These are phyloP conservation scores for Russula earlei DNA, from an alignment of 768 basidiomycete genomes.

Conservation along the genomic window DNA sequence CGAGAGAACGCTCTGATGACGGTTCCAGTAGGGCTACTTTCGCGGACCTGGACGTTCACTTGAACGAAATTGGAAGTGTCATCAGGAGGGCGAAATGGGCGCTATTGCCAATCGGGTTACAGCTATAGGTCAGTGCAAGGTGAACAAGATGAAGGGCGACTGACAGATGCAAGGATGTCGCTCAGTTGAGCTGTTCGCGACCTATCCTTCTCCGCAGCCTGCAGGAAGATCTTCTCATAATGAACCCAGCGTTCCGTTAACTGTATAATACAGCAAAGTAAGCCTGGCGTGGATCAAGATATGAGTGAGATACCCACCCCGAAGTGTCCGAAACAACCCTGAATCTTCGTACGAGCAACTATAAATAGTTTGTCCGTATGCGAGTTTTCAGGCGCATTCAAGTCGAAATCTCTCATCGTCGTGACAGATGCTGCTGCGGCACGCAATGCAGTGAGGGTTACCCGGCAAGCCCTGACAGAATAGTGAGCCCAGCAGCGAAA, in stretches of 20 bases:
- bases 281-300: background rate
- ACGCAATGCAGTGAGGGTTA: conserved; percentile 3
- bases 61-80: background rate
- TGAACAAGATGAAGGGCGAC: background rate
- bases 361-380: background rate
- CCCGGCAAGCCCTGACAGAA: conserved; percentile 1
- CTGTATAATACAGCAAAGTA: background rate
- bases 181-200: conserved; percentile 3
- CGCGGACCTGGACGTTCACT: conserved; percentile 7
- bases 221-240: conserved; percentile 11
- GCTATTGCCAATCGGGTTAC: background rate
- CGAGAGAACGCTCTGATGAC: conserved; percentile 1
- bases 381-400: conserved; percentile 9
- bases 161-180: conserved; percentile 10
- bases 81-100: conserved; percentile 1
- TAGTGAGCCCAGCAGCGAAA: background rate
- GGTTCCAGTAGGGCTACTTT: background rate
- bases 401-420: background rate
- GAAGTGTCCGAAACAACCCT: conserved; percentile 8
- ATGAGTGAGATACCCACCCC: background rate
- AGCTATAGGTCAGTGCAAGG: background rate
- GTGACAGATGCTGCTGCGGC: conserved; percentile 1
- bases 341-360: conserved; percentile 5
- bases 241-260: conserved; percentile 6
- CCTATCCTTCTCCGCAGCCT: conserved; percentile 14